Evolutionary conservation across 1,139 yeast species (phyloP).

Genomic region (Geotrichum histeridarum): DNA sequence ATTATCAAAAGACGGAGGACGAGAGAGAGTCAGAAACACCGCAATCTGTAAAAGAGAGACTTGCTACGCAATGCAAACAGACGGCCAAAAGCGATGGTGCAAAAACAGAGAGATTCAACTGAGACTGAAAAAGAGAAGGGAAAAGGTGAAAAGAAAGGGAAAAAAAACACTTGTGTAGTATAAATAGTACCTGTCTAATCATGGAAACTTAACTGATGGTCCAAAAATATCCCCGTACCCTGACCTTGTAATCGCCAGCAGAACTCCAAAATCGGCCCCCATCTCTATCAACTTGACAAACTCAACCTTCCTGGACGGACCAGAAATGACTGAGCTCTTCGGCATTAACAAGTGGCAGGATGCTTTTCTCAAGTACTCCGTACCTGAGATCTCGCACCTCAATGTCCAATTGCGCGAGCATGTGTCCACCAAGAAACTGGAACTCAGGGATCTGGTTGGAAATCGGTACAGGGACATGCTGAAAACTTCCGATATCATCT

Average conservation of each 20-base stretch:
- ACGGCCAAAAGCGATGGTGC: too few relatives aligned
- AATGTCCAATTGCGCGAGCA: slow-evolving; percentile 24
- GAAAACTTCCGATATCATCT: slow-evolving; percentile 63
- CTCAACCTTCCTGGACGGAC: background rate
- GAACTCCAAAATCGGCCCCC: background rate
- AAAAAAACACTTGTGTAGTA: background rate
- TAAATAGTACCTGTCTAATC: background rate
- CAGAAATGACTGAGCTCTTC: slow-evolving; percentile 9
- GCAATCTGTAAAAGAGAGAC: too few relatives aligned
- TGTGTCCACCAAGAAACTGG: slow-evolving; percentile 37
- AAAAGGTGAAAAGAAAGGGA: background rate
- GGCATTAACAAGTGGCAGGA: slow-evolving; percentile 27
- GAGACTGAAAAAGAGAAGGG: background rate
- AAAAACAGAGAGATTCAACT: background rate
- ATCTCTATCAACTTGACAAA: background rate
- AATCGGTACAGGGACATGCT: slow-evolving; percentile 61
- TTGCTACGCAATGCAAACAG: too few relatives aligned
- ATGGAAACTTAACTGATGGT: background rate
- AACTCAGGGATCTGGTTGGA: slow-evolving; percentile 58
- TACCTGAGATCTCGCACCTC: slow-evolving; percentile 28
- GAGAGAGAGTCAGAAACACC: too few relatives aligned
- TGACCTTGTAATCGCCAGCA: slow-evolving; percentile 1
- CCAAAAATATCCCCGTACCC: slow-evolving; percentile 4
- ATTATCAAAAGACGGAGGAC: too few relatives aligned
- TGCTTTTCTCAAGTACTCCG: slow-evolving; percentile 27